A percentile compares a stretch with the other conserved stretches of the same genome.
These are phyloP conservation scores for Cyberlindnera saturnus DNA, from an alignment of 805 yeast genomes.

Conservation along the genomic window DNA sequence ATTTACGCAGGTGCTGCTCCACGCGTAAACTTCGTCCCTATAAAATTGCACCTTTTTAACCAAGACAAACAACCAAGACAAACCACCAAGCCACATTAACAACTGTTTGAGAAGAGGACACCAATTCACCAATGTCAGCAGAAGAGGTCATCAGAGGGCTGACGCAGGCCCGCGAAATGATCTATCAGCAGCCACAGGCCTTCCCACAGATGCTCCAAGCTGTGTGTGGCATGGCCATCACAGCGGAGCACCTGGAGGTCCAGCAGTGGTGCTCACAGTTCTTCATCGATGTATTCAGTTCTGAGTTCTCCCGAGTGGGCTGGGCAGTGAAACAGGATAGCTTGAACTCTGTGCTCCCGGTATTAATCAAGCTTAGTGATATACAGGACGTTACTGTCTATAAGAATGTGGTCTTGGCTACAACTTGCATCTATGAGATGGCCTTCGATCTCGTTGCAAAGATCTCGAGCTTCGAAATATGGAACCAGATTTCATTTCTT, in stretches of 20 bases:
- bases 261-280: conserved; percentile 23
- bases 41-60: no score
- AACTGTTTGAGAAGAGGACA: no score
- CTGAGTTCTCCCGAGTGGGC: conserved; percentile 7
- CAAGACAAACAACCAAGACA: no score
- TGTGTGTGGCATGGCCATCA: conserved; percentile 11
- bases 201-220: conserved; percentile 13
- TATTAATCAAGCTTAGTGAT: conserved; percentile 9
- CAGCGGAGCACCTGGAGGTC: conserved; percentile 11
- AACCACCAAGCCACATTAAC: no score
- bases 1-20: neutral
- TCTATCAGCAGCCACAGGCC: conserved; percentile 8
- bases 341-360: conserved; percentile 7
- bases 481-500: conserved; percentile 52
- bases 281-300: conserved; percentile 16
- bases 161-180: conserved; percentile 14
- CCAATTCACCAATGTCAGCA: conserved; percentile 5
- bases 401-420: conserved; percentile 34
- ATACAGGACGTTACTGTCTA: conserved; percentile 26
- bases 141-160: conserved; percentile 7
- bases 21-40: neutral
- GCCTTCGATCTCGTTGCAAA: conserved; percentile 39
- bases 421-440: conserved; percentile 40
- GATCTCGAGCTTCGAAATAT: conserved; percentile 34
- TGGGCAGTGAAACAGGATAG: conserved; percentile 16